These are phyloP conservation scores for Lantana camara DNA, from an alignment of 257 asterid species.

Conservation along the genomic window DNA sequence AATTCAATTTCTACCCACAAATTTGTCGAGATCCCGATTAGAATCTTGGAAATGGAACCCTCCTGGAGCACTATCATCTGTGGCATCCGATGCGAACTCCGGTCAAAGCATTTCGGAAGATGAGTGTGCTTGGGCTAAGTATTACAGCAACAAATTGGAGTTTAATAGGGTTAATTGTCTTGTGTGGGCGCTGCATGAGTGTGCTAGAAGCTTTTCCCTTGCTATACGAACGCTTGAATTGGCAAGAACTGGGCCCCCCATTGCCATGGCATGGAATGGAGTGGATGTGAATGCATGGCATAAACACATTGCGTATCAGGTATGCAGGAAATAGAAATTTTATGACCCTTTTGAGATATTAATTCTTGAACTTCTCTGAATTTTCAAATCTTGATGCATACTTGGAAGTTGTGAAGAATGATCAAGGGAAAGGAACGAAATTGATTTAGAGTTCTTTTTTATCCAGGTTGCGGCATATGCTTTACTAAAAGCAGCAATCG, in stretches of 20 bases:
- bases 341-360: too few species aligned
- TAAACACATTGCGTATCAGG: slow-evolving; percentile 44
- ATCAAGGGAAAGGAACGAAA: background rate
- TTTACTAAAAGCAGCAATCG: slow-evolving; percentile 63
- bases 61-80: slow-evolving; percentile 46
- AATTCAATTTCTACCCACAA: slow-evolving; percentile 25
- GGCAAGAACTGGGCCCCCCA: slow-evolving; percentile 48
- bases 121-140: slow-evolving; percentile 26
- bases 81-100: slow-evolving; percentile 35
- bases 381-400: slow-evolving; percentile 13
- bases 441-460: slow-evolving; percentile 5
- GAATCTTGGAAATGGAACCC: slow-evolving; percentile 33
- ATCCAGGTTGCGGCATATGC: slow-evolving; percentile 80
- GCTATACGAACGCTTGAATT: slow-evolving; percentile 47
- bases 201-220: slow-evolving; percentile 63
- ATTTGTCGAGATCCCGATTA: slow-evolving; percentile 12
- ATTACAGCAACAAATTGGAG: slow-evolving; percentile 27
- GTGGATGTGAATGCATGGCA: slow-evolving; percentile 44
- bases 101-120: slow-evolving; percentile 31
- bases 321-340: too few species aligned
- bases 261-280: slow-evolving; percentile 75
- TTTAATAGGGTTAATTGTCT: slow-evolving; percentile 57
- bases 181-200: slow-evolving; percentile 57
- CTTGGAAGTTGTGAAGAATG: slow-evolving; percentile 14
- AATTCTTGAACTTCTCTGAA: too few species aligned